Evolutionary conservation across 192 early-diverging fungal genomes (phyloP).

Genomic region (Piromyces sp.): DNA sequence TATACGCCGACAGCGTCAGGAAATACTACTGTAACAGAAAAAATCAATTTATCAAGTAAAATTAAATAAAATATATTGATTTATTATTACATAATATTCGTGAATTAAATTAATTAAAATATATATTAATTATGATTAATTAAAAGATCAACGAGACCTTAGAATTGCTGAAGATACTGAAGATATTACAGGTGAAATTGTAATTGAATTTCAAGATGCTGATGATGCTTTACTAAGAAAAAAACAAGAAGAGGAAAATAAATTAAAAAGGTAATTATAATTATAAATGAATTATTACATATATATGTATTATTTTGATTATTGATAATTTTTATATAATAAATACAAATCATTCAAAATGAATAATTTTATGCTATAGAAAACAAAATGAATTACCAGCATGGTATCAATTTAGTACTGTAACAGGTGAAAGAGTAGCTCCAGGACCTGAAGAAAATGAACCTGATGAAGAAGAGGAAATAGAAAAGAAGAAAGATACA

Average conservation of each 20-base stretch:
- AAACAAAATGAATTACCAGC: background rate
- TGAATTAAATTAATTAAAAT: too few relatives aligned
- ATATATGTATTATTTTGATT: too few relatives aligned
- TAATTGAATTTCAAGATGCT: background rate
- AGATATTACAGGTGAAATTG: background rate
- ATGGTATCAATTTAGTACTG: conserved; percentile 3
- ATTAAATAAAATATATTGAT: too few relatives aligned
- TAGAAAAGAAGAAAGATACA: background rate
- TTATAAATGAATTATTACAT: too few relatives aligned
- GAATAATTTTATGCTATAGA: background rate
- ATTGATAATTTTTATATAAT: too few relatives aligned
- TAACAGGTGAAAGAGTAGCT: background rate
- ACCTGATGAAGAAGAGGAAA: background rate
- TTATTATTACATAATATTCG: too few relatives aligned
- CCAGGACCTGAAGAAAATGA: background rate
- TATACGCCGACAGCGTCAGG: background rate
- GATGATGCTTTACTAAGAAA: background rate
- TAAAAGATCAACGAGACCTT: background rate
- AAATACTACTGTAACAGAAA: background rate
- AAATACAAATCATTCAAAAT: too few relatives aligned
- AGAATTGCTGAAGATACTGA: background rate
- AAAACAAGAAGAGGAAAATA: background rate
- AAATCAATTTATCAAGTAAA: background rate
- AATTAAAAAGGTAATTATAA: background rate
- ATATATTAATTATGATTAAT: too few relatives aligned